phyloP scores from a whole-genome alignment of 2,329 filamentous ascomycete genomes.

The Aurifilum marmelostoma region DNA sequence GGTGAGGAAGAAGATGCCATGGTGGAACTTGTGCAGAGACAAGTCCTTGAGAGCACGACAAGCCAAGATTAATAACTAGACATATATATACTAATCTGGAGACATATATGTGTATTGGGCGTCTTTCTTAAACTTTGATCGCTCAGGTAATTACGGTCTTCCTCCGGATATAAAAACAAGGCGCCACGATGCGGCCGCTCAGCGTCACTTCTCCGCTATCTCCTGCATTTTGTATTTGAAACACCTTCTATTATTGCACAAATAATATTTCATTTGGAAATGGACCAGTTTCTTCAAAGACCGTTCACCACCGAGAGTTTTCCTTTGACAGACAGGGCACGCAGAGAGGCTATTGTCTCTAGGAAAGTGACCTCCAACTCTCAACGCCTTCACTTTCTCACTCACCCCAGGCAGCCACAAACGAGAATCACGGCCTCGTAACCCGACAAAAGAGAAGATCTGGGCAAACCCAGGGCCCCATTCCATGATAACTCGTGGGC shows the following conservation, averaged over 20 bases:
- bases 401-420: not conserved
- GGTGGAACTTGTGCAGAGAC: too few species aligned
- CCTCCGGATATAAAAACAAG: not conserved
- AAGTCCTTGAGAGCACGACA: too few species aligned
- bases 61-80: too few species aligned
- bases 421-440: not conserved
- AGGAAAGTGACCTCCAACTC: not conserved
- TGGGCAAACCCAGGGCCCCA: not conserved
- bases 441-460: not conserved
- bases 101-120: not conserved
- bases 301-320: too few species aligned
- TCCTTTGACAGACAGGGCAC: too few species aligned
- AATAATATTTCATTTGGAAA: too few species aligned
- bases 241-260: too few species aligned
- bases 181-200: not conserved
- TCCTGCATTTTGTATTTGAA: not conserved
- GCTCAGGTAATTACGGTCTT: not conserved
- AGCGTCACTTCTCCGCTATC: not conserved
- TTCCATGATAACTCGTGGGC: not conserved
- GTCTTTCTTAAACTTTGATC: not conserved
- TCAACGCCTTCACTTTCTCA: not conserved
- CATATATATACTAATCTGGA: too few species aligned
- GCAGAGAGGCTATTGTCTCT: not conserved
- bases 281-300: too few species aligned
- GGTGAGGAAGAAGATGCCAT: conserved; percentile 1